Evolutionary conservation across 176 grass and related monocot genomes (phyloP), one percentile per base, ranked within the genome.

Genomic region (Carex myosuroides): DNA sequence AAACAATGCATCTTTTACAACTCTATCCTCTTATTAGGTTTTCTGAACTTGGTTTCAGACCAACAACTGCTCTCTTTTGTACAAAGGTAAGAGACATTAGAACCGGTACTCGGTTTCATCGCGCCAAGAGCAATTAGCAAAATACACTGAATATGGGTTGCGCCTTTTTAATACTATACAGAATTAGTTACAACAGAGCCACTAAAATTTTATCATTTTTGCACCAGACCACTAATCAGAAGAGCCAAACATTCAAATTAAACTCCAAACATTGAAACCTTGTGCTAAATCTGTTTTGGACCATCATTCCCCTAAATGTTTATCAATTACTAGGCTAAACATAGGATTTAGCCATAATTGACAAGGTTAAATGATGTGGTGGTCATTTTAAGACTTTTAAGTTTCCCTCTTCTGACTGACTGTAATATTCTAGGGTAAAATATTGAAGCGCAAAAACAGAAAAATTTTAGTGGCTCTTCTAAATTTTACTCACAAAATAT

Each of bases 11-110:
- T 60, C 14, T 21, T 80, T 62, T 16, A 81, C 48, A 76, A 46
- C 71, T 74, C 44, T 54, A 53, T 78, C 52, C 33, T 55, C 63
- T 83, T 83, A 83, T 83, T 83, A 53, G 64, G 13, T 33, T 83
- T 52, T 33, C 24, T 63, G 12, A 64, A 46, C 21, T 63, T 32
- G 6, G 67, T 68, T 68, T 18, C 80, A 53, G 30, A 63, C 42
- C 62, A 69, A 69, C 13, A 69, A n/a, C 32, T 67, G 81, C 60
- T 83, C 60, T 30, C 62, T 67, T 82, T 83, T 68, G 81, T 83
- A 83, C 61, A 83, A 83, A 64, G 60, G 16, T 35, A 69, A 53
- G 21, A 68, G 41, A 83, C 12, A 69, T 69, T 29, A 66, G 24
- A 56, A 57, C 26, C 5, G 24, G 12, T 78, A 13, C n/a, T 26